Conservation (phyloP, 2,329 filamentous ascomycete genomes). For the Trichoderma atroviride region DNA sequence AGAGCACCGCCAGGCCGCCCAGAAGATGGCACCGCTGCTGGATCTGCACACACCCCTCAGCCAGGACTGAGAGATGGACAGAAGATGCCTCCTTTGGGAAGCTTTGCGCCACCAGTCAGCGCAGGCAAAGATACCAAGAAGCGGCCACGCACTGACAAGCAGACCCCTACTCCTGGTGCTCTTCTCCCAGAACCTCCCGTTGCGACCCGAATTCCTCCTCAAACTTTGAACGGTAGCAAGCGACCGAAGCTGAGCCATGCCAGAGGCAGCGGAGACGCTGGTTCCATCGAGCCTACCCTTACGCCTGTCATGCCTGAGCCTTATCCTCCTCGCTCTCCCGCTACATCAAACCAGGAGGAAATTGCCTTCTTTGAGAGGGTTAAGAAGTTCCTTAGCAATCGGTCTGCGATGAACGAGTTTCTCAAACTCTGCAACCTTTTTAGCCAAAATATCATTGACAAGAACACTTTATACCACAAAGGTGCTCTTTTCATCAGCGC, state of each 20-base stretch:
- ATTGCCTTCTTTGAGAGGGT: conserved; percentile 93
- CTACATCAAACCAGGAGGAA: conserved; percentile 80
- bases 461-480: conserved; percentile 78
- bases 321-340: conserved; percentile 72
- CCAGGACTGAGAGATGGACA: conserved; percentile 60
- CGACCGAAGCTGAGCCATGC: conserved; percentile 75
- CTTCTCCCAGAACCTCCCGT: conserved; percentile 49
- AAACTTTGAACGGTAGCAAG: conserved; percentile 53
- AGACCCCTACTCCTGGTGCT: conserved; percentile 51
- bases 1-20: conserved; percentile 58
- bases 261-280: conserved; percentile 60
- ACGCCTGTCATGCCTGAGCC: conserved; percentile 88
- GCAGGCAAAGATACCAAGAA: conserved; percentile 92
- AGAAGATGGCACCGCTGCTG: conserved; percentile 53
- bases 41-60: conserved; percentile 59
- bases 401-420: conserved; percentile 92
- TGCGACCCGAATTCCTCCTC: conserved; percentile 39
- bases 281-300: conserved; percentile 78
- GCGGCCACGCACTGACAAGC: conserved; percentile 66
- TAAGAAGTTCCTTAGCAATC: conserved; percentile 94
- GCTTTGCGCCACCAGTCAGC: conserved; percentile 82
- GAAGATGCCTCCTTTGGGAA: conserved; percentile 90
- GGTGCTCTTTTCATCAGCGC: conserved; percentile 83
- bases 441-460: conserved; percentile 89
- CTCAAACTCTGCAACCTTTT: conserved; percentile 96